Evolutionary conservation across 1,284 basidiomycete genomes (phyloP), one percentile per base, ranked within the genome.

Genomic region (Heterobasidion annosum): DNA sequence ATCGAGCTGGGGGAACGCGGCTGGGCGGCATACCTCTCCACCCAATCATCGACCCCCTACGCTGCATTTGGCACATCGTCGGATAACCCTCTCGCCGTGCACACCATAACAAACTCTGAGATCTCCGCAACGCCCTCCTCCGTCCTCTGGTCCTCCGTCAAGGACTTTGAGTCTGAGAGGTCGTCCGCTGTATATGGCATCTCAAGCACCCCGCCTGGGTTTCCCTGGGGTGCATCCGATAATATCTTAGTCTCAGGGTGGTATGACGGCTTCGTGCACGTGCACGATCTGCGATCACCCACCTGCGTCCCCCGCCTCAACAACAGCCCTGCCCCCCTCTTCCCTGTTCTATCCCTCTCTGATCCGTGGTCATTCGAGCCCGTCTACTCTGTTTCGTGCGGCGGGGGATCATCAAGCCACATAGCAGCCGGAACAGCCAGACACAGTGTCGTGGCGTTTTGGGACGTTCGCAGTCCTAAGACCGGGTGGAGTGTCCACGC

Each of bases 221-320:
- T 81, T 16, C 78, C 81, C 1, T 83, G 83, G 74, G 85, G 85
- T 9, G 67, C 77, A 1, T 85, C 85, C 5, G 79, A 85, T n/a
- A 74, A 86, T 62, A 75, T 88, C 19, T 56, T 91, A n/a, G 74
- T 88, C 42, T 83, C 84, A 2, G 88, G 88, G 1, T 91, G 88
- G 88, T 89, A 81, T 66, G 86, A 91, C 62, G 84, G 88, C 7
- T 65, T 73, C 50, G 82, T 88, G 34, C 75, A 77, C 46, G 75
- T 87, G 50, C 81, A 89, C 66, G 88, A 91, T 65, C 73, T 90
- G 33, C 85, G 88, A 33, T 71, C 75, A 15, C 70, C 49, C 2
- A 13, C 44, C 32, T 42, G 50, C 12, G 1, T 77, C 15, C 50
- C 62, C 5, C 65, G 64, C 50, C 48, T 59, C 19, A 56, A 54